phyloP scores from a whole-genome alignment of 2,329 filamentous ascomycete species.

The Phoma sp. region DNA sequence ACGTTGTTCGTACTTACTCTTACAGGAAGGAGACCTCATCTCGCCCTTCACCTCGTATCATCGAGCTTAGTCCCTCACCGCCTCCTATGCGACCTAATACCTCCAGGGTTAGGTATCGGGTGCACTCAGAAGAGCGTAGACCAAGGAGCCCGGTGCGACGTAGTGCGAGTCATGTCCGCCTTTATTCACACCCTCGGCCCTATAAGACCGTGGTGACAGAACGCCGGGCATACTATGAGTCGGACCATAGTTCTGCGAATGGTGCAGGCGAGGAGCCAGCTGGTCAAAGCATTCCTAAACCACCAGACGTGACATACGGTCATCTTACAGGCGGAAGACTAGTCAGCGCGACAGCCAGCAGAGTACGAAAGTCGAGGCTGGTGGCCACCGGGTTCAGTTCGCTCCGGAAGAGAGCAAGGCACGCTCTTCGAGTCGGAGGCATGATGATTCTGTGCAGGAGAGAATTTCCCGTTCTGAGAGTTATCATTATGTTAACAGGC shows the following conservation, averaged over 20 bases:
- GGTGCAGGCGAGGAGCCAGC: conserved; percentile 21
- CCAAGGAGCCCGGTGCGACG: conserved; percentile 15
- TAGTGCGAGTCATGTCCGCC: conserved; percentile 26
- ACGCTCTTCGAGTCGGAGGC: conserved; percentile 10
- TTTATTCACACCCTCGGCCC: conserved; percentile 34
- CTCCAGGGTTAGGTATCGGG: conserved; percentile 23
- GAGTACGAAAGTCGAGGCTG: conserved; percentile 39
- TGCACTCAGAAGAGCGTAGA: conserved; percentile 23
- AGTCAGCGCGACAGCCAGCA: conserved; percentile 31
- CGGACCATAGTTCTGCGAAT: conserved; percentile 28
- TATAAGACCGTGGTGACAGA: conserved; percentile 30
- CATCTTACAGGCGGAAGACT: conserved; percentile 20
- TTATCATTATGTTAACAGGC: conserved; percentile 18
- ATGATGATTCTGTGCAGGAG: conserved; percentile 14
- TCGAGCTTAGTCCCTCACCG: conserved; percentile 34
- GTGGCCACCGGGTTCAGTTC: conserved; percentile 40
- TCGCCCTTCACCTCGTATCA: conserved; percentile 24
- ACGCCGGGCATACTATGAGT: conserved; percentile 19
- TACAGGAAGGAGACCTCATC: conserved; percentile 21
- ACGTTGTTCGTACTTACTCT: conserved; percentile 31
- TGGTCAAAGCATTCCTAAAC: conserved; percentile 35
- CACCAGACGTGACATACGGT: conserved; percentile 21
- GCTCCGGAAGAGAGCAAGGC: conserved; percentile 17
- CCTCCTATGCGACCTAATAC: conserved; percentile 23
- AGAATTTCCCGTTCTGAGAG: conserved; percentile 22